phyloP scores from a whole-genome alignment of 306 rosid species.

The Trifolium pratense region DNA sequence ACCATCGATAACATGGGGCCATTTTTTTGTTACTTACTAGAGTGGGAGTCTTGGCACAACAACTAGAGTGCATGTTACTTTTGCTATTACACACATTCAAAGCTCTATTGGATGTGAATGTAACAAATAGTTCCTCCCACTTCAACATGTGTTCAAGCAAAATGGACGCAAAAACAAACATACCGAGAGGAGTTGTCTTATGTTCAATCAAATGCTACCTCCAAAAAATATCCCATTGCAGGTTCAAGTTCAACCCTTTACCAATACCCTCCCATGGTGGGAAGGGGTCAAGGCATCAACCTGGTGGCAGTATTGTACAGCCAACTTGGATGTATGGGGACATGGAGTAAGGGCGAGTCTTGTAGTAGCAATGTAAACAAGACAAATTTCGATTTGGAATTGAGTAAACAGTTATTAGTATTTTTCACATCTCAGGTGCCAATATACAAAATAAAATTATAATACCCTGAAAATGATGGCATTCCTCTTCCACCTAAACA shows the following conservation, averaged over 20 bases:
- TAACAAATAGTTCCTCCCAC: not conserved
- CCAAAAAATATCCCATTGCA: not conserved
- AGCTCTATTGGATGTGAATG: not conserved
- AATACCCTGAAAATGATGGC: not conserved
- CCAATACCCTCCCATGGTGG: not conserved
- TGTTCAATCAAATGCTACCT: not conserved
- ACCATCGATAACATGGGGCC: not conserved
- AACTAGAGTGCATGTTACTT: not conserved
- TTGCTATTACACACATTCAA: not conserved
- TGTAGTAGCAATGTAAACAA: not conserved
- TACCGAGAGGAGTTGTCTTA: not conserved
- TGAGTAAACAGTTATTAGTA: not conserved
- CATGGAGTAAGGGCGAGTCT: not conserved
- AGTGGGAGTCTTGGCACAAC: not conserved
- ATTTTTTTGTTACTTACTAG: not conserved
- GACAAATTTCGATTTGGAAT: not conserved
- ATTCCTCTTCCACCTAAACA: constrained; percentile 31
- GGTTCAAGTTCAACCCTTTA: not conserved
- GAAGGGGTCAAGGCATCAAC: not conserved
- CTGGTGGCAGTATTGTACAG: not conserved
- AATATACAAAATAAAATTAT: constrained; percentile 1
- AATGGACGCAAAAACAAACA: not conserved
- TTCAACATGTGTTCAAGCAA: not conserved
- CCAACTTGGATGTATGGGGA: not conserved
- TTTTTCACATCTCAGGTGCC: not conserved